Percentiles rank a stretch among this genome's conserved stretches.
These are phyloP conservation scores for Adiantum capillusveneris DNA, from an alignment of 75 land plant genomes.

Conservation along the genomic window DNA sequence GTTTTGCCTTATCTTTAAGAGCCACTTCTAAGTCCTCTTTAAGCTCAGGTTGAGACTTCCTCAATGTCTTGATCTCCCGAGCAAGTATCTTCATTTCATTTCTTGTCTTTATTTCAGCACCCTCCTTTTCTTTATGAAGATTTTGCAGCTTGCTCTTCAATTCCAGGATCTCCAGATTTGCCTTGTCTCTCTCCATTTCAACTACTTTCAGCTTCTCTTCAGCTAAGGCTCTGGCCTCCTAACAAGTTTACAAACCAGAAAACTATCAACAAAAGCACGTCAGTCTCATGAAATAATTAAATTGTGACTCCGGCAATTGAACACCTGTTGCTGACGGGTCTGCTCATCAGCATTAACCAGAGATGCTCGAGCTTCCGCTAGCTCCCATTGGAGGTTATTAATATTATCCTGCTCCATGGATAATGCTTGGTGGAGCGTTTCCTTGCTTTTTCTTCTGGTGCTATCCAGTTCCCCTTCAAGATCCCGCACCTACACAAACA, in stretches of 20 bases:
- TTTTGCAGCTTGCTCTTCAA: conserved; percentile 40
- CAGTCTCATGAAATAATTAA: too few species aligned
- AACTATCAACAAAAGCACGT: background rate
- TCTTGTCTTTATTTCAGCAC: conserved; percentile 63
- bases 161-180: conserved; percentile 44
- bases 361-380: conserved; percentile 45
- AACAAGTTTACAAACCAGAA: background rate
- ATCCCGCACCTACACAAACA: conserved; percentile 63
- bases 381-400: conserved; percentile 90
- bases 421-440: conserved; percentile 72
- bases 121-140: conserved; percentile 51
- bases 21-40: conserved; percentile 52
- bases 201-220: conserved; percentile 44
- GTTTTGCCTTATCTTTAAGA: conserved; percentile 52
- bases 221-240: conserved; percentile 18
- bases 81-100: conserved; percentile 73
- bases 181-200: conserved; percentile 38
- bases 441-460: conserved; percentile 55
- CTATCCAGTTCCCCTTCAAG: conserved; percentile 82
- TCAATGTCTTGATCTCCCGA: conserved; percentile 76
- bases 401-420: conserved; percentile 70
- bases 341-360: background rate
- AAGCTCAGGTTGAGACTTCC: conserved; percentile 70
- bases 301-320: too few species aligned
- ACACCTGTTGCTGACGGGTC: background rate